Conservation (phyloP, 352 stramenopile genomes). For the Globisporangium emineosum region DNA sequence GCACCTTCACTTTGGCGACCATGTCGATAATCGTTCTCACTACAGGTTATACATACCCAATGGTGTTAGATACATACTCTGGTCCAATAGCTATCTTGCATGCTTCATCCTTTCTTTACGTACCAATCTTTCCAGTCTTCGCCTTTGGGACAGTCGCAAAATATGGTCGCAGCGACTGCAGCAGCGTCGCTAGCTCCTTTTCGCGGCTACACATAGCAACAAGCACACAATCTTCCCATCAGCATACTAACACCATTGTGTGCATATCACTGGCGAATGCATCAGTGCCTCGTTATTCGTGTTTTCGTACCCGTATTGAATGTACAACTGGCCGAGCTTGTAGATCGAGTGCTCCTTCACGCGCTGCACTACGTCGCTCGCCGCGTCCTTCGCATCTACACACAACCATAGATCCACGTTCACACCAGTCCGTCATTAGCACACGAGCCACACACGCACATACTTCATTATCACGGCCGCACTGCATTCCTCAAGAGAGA, state of each 20-base stretch:
- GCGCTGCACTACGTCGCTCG: slow-evolving; percentile 76
- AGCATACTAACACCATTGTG: not conserved
- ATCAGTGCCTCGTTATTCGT: not conserved
- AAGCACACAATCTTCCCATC: not conserved
- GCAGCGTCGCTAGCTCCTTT: slow-evolving; percentile 84
- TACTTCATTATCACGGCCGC: not conserved
- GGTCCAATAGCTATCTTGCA: not conserved
- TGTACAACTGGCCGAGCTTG: slow-evolving; percentile 91
- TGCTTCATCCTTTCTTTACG: slow-evolving; percentile 4
- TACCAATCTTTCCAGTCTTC: slow-evolving; percentile 97
- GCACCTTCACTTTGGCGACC: slow-evolving; percentile 88
- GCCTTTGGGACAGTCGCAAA: slow-evolving; percentile 96
- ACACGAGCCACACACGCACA: not conserved
- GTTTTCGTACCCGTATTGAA: slow-evolving; percentile 62
- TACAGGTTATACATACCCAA: slow-evolving; percentile 18
- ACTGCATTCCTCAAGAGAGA: slow-evolving; percentile 6
- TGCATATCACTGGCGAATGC: not conserved
- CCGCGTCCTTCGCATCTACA: slow-evolving; percentile 51
- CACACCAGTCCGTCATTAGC: not conserved
- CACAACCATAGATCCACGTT: not conserved
- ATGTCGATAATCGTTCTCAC: slow-evolving; percentile 98
- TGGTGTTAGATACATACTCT: not conserved
- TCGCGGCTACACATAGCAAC: slow-evolving; percentile 43
- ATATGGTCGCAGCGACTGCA: slow-evolving; percentile 90
- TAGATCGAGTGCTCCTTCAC: slow-evolving; percentile 97